Evolutionary conservation across 768 basidiomycete genomes (phyloP), one percentile per base, ranked within the genome.

Genomic region (Podaxis rugospora): DNA sequence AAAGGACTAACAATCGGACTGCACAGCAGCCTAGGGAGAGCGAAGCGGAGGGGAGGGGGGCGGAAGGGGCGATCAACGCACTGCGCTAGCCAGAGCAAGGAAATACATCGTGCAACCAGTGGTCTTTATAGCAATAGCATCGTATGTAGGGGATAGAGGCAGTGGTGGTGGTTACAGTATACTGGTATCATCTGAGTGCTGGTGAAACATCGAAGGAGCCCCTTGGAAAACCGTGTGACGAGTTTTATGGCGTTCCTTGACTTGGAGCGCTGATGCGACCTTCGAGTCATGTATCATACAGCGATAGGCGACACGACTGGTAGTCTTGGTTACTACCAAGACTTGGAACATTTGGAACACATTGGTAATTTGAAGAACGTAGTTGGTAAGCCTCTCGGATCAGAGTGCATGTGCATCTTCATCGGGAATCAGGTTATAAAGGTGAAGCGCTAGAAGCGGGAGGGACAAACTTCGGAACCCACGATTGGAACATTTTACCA

Each of bases 21-120:
- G 44, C 55, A 23, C 46, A 28, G 46, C 42, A 57, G 44, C 36
- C 52, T 57, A 10, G 27, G 10, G 25, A 27, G 21, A 25, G 11
- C 47, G 14, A 28, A 32, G 32, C 18, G 44, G 28, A 13, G 27
- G 55, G 40, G 28, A 25, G 16, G 54, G 35, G 35, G n/a, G 13
- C 40, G 35, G 46, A 49, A 25, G 27, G 44, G 28, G 42, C 55
- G 55, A 36, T 57, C 55, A 49, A 57, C 55, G 55, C 55, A 16
- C 13, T 57, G 27, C 55, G 46, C 55, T 57, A 32, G 25, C 55
- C 55, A 25, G 55, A 57, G 55, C 55, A 32, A 47, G 25, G 42
- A 49, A 35, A 57, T 27, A 4, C 39, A 16, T 9, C 42, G 21
- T 44, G 18, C 13, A 13, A 21, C 25, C 6, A 25, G 13, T 27